Percentiles rank a stretch among this genome's conserved stretches.
These are phyloP conservation scores for Paraphaeosphaeria minitans DNA, from an alignment of 2,329 filamentous ascomycete species.

Conservation along the genomic window DNA sequence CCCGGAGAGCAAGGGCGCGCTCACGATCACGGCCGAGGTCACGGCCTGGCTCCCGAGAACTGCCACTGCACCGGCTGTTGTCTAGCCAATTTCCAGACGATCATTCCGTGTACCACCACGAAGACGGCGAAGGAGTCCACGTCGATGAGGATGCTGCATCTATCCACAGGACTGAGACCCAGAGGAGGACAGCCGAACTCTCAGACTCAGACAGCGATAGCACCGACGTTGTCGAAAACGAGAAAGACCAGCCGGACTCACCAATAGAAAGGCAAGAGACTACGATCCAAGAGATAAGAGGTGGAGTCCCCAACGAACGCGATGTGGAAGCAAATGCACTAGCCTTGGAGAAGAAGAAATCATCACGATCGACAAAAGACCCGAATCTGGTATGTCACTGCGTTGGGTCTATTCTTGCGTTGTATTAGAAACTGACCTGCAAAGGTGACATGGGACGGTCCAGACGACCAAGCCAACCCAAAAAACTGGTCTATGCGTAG, in stretches of 20 bases:
- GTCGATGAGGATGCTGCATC: slow-evolving; percentile 28
- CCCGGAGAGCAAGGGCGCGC: slow-evolving; percentile 22
- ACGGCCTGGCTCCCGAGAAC: slow-evolving; percentile 19
- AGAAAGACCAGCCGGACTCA: slow-evolving; percentile 22
- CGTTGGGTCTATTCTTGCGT: slow-evolving; percentile 1
- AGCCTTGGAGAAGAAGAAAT: slow-evolving; percentile 35
- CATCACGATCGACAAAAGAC: slow-evolving; percentile 33
- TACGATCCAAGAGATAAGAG: slow-evolving; percentile 34
- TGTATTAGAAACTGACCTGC: slow-evolving; percentile 9
- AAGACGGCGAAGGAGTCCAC: slow-evolving; percentile 33
- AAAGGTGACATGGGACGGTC: slow-evolving; percentile 53
- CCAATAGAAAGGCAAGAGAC: slow-evolving; percentile 15
- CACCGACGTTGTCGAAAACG: slow-evolving; percentile 15
- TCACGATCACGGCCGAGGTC: slow-evolving; percentile 30
- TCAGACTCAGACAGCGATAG: slow-evolving; percentile 19
- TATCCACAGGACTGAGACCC: slow-evolving; percentile 32
- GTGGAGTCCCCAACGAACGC: slow-evolving; percentile 35
- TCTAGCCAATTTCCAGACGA: slow-evolving; percentile 43
- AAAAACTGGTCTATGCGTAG: slow-evolving; percentile 52
- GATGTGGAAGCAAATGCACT: slow-evolving; percentile 33
- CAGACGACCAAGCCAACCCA: slow-evolving; percentile 53
- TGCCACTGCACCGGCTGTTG: slow-evolving; percentile 32
- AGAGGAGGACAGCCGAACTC: slow-evolving; percentile 22
- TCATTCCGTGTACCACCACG: slow-evolving; percentile 42
- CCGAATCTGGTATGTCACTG: slow-evolving; percentile 39